A percentile compares a stretch with the other conserved stretches of the same genome.
Evolutionary conservation across 176 grass and related monocot genomes (phyloP).

Genomic region (Metroxylon sagu): DNA sequence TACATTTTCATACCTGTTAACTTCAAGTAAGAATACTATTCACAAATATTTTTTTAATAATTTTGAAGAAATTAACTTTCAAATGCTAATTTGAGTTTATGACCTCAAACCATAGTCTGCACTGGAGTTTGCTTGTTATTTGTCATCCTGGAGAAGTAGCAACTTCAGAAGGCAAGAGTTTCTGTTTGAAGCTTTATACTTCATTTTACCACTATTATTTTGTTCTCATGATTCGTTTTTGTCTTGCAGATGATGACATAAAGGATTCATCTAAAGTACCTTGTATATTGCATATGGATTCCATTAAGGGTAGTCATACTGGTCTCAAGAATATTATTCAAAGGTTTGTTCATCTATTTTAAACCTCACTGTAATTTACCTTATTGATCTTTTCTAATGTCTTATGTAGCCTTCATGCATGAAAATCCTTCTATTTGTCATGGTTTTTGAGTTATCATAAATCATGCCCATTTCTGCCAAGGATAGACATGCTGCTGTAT

Average conservation of each 20-base stretch:
- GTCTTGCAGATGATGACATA: conserved; percentile 43
- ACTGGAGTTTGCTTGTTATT: conserved; percentile 95
- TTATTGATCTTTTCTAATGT: no score
- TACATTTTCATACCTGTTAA: conserved; percentile 97
- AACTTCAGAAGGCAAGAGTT: conserved; percentile 40
- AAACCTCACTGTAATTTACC: neutral
- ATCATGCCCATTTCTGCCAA: no score
- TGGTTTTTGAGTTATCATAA: no score
- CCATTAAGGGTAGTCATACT: conserved; percentile 89
- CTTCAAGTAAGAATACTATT: conserved; percentile 60
- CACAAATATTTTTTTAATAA: no score
- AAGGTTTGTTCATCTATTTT: conserved; percentile 39
- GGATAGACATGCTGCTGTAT: no score
- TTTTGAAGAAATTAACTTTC: no score
- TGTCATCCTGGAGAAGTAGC: conserved; percentile 87
- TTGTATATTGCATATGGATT: conserved; percentile 98
- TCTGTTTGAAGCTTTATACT: conserved; percentile 20
- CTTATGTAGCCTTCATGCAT: no score
- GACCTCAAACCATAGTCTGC: conserved; percentile 44
- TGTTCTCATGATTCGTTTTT: conserved; percentile 13
- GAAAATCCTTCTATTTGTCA: no score
- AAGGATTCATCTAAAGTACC: conserved; percentile 46
- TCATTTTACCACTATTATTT: conserved; percentile 5
- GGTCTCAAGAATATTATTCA: conserved; percentile 95
- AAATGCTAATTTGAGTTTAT: no score